Percentiles rank a stretch among this genome's conserved stretches.
phyloP scores from a whole-genome alignment of 345 rosid species.

The Moringa oleifera region DNA sequence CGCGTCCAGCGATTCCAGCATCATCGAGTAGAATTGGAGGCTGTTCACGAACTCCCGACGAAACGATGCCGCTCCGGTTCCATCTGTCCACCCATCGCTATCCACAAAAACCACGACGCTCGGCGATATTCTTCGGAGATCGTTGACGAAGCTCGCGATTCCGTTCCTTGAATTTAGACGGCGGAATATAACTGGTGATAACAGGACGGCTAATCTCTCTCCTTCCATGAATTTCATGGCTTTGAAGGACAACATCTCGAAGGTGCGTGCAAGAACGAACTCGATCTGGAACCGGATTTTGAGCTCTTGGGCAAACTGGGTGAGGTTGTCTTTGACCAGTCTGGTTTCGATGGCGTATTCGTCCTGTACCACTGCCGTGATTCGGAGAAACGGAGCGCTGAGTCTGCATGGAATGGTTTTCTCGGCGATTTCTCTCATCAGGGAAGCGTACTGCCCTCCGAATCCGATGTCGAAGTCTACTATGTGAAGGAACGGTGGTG shows the following conservation, averaged over 20 bases:
- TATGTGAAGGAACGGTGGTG: slow-evolving; percentile 59
- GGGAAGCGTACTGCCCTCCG: slow-evolving; percentile 89
- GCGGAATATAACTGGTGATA: slow-evolving; percentile 63
- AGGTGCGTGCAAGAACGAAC: slow-evolving; percentile 57
- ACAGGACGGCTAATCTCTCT: slow-evolving; percentile 51
- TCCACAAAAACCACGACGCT: slow-evolving; percentile 66
- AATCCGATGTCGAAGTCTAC: slow-evolving; percentile 91
- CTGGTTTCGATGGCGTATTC: slow-evolving; percentile 60
- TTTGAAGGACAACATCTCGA: slow-evolving; percentile 70
- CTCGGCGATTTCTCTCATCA: slow-evolving; percentile 75
- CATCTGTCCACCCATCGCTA: slow-evolving; percentile 58
- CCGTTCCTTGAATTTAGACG: slow-evolving; percentile 25
- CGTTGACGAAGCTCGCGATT: slow-evolving; percentile 42
- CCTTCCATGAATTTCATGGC: slow-evolving; percentile 66
- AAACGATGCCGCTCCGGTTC: slow-evolving; percentile 47
- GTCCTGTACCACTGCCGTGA: slow-evolving; percentile 80
- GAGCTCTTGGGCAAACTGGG: slow-evolving; percentile 76
- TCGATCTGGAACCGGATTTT: slow-evolving; percentile 70
- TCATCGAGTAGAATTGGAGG: slow-evolving; percentile 66
- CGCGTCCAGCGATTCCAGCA: slow-evolving; percentile 81
- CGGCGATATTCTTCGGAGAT: slow-evolving; percentile 52
- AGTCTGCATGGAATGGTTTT: slow-evolving; percentile 27
- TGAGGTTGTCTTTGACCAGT: slow-evolving; percentile 65
- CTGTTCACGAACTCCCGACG: slow-evolving; percentile 61
- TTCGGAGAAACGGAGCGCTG: slow-evolving; percentile 44